Base-by-base conservation (phyloP, 2,329 filamentous ascomycete genomes). In the Colletotrichum brevisporum region DNA sequence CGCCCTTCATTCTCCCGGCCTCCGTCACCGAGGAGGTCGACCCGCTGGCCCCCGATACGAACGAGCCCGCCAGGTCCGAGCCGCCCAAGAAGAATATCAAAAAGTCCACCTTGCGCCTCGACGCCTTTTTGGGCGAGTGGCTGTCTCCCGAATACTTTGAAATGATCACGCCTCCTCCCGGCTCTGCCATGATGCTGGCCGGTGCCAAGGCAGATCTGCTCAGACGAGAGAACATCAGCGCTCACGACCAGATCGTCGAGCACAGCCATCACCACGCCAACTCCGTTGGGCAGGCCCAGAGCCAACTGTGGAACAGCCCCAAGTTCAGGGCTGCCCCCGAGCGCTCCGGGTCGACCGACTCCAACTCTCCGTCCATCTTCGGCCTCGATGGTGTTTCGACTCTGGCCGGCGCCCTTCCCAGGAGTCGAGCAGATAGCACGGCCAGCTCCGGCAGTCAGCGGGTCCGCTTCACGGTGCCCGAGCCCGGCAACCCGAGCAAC, bases 81-180 rank as follows among this genome's bases (percentile, higher is more conserved):
- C 69, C 72, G 15, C 16, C 36, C 13, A 69, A 71, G 52, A 56
- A 65, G 8, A 72, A 74, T 5, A 74, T 88, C 68, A 84, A 85
- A 66, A 92, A 89, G 71, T 83, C 88, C 3, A 85, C 90, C 10
- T 82, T 99, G 55, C 92, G 96, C 1, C 87, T 99, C 6, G 96
- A 99, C 80, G 92, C 95, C 0, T 98, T 97, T 76, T 86, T 99
- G 0, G 95, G 96, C 56, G 96, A 99, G 84, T 99, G 96, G 96
- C 86, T 98, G 36, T 93, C 92, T 2, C 94, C 94, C 1, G 92
- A 95, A 76, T 99, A 99, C 79, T 99, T 95, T 76, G 94, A 97
- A 71, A 88, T 92, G 60, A 98, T 98, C 72, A 95, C 93, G 0
- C 93, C 94, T 3, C 96, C 96, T 12, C 96, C 96, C 0, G 89